Evolutionary conservation across 768 basidiomycete species (phyloP).

Genomic region (Tricholoma saponaceum): DNA sequence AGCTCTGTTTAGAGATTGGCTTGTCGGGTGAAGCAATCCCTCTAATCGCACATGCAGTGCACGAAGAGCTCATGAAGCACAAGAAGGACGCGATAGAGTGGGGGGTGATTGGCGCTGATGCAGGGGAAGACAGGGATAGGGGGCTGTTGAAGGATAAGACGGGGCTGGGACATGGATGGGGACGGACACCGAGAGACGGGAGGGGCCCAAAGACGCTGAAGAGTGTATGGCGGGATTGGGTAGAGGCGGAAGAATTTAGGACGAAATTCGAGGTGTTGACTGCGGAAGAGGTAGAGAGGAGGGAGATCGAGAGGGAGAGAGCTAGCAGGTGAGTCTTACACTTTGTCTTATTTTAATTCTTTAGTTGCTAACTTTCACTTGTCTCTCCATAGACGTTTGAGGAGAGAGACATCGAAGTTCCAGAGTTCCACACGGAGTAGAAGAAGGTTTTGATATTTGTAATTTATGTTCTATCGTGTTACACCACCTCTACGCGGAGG

Average conservation of each 20-base stretch:
- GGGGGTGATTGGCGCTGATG: slow-evolving; percentile 71
- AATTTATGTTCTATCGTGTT: too few relatives aligned
- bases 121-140: slow-evolving; percentile 44
- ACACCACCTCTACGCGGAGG: too few relatives aligned
- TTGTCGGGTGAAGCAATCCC: slow-evolving; percentile 85
- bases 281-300: slow-evolving; percentile 86
- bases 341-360: neutral
- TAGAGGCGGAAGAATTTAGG: slow-evolving; percentile 84
- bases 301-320: slow-evolving; percentile 84
- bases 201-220: slow-evolving; percentile 76
- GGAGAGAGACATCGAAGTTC: slow-evolving; percentile 39
- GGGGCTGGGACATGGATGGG: slow-evolving; percentile 73
- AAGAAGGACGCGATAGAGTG: slow-evolving; percentile 95
- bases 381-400: slow-evolving; percentile 26
- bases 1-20: slow-evolving; percentile 82
- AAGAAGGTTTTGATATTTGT: slow-evolving; percentile 16
- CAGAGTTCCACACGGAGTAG: slow-evolving; percentile 37
- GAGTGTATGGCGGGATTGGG: slow-evolving; percentile 96
- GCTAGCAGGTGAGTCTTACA: slow-evolving; percentile 55
- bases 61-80: slow-evolving; percentile 93
- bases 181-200: slow-evolving; percentile 72
- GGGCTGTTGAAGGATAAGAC: slow-evolving; percentile 76
- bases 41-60: slow-evolving; percentile 87
- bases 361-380: neutral
- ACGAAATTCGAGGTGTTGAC: slow-evolving; percentile 85